Evolutionary conservation across 2,329 filamentous ascomycete genomes (phyloP), one percentile per base, ranked within the genome.

Genomic region (Orbilia oligospora): DNA sequence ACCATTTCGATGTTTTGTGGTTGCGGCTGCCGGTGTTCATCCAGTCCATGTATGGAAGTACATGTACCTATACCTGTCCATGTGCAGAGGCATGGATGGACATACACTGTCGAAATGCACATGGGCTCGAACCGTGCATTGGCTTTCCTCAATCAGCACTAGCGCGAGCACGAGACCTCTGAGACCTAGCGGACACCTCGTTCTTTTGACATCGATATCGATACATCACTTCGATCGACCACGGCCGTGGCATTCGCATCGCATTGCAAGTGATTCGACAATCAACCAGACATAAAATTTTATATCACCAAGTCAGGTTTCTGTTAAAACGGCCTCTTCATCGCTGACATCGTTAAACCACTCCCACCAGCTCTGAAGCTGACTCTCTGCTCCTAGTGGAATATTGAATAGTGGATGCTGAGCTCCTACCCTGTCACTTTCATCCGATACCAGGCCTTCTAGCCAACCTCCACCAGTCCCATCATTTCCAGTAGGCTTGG

Each of bases 361-460:
- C 22, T 64, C 76, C 66, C 67, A 75, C 80, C 81, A 82, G 22
- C 46, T 33, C 56, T 71, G 65, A 18, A 80, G 58, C 5, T 71
- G 68, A 10, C 27, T 41, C 16, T 80, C 80, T 18, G 64, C 71
- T 36, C 80, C 80, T 53, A 80, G 66, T 5, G 80, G 80, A 18
- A 82, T 79, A 67, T 82, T 82, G 61, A 82, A 82, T 5, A 82
- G 56, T 16, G 81, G 81, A 76, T 82, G 81, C 24, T 79, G 76
- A 22, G 66, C 63, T 27, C 33, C 70, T 36, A 82, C 72, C 27
- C 81, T 64, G 46, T 81, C 77, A 1, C 77, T 71, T 49, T 80
- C 76, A 0, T 58, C 53, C 9, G 10, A 24, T 38, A 78, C 64
- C 24, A 78, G 30, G 6, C 75, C 75, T 41, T 78, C 75, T 12